These are phyloP conservation scores for Phylloporus sp. DNA, from an alignment of 768 basidiomycete genomes.

Conservation along the genomic window DNA sequence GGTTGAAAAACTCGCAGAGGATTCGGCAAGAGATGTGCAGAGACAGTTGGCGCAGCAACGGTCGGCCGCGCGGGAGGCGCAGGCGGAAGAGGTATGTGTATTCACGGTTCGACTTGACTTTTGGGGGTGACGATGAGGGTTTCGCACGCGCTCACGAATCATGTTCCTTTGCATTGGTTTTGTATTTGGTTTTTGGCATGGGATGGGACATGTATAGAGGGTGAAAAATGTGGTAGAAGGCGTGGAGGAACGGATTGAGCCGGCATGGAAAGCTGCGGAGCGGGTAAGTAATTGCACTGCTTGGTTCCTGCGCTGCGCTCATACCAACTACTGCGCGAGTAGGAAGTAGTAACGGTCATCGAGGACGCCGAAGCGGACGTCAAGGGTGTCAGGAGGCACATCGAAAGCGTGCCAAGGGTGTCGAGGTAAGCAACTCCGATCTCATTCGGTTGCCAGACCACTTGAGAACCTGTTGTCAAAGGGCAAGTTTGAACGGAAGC, in stretches of 20 bases:
- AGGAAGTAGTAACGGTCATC: slow-evolving; percentile 7
- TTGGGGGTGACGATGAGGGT: neutral
- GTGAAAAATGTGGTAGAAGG: neutral
- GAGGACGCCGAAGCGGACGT: slow-evolving; percentile 3
- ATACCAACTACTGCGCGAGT: neutral
- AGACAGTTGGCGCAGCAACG: slow-evolving; percentile 19
- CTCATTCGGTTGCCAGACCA: neutral
- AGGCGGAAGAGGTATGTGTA: slow-evolving; percentile 14
- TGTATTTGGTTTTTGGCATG: neutral
- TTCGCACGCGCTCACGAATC: too few relatives aligned
- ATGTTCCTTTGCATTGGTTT: too few relatives aligned
- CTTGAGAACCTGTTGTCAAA: neutral
- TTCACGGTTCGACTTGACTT: neutral
- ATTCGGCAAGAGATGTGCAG: slow-evolving; percentile 21
- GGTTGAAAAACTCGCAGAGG: slow-evolving; percentile 17
- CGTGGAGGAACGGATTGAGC: neutral
- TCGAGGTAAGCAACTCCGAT: neutral
- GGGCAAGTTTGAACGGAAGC: neutral
- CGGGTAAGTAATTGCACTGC: slow-evolving; percentile 6
- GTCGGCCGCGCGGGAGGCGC: neutral
- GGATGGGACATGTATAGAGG: neutral
- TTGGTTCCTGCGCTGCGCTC: too few relatives aligned
- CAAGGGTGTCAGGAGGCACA: neutral
- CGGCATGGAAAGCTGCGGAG: slow-evolving; percentile 6
- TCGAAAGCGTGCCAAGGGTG: neutral